Evolutionary conservation across 140 eudicot species (phyloP).

Genomic region (Bidens hawaiensis): DNA sequence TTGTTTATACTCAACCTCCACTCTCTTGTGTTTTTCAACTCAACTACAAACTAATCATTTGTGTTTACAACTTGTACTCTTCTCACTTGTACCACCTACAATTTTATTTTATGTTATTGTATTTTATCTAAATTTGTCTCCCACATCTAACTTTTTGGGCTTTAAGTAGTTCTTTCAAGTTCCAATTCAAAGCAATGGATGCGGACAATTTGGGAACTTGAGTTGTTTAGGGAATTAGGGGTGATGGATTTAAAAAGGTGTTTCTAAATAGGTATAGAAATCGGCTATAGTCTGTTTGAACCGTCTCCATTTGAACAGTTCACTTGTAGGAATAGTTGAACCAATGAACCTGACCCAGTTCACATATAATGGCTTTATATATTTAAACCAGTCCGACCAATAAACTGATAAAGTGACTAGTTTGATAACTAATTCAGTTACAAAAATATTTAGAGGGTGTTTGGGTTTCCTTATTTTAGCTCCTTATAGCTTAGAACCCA

Average conservation of each 20-base stretch:
- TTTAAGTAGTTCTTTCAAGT: constrained; percentile 8
- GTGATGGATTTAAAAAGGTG: background rate
- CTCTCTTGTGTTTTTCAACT: constrained; percentile 33
- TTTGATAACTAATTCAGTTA: no score
- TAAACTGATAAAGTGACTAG: no score
- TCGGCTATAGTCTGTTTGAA: no score
- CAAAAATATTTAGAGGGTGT: no score
- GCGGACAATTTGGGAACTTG: constrained; percentile 20
- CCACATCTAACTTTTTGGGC: background rate
- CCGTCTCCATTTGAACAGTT: no score
- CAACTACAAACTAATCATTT: constrained; percentile 29
- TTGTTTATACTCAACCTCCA: constrained; percentile 16
- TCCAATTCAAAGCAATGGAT: constrained; percentile 9
- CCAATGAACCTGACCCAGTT: no score
- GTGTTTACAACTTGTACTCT: constrained; percentile 20
- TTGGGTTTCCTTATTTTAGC: no score
- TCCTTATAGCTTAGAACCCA: no score
- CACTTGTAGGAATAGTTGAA: no score
- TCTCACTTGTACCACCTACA: constrained; percentile 18
- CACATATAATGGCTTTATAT: no score
- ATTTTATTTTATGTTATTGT: constrained; percentile 7
- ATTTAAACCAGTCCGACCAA: no score
- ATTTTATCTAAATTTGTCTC: constrained; percentile 12
- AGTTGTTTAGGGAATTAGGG: constrained; percentile 17
- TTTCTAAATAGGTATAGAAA: no score